These are phyloP conservation scores for Aspergillus incahuasiensis DNA, from an alignment of 495 filamentous ascomycete genomes.

Conservation along the genomic window DNA sequence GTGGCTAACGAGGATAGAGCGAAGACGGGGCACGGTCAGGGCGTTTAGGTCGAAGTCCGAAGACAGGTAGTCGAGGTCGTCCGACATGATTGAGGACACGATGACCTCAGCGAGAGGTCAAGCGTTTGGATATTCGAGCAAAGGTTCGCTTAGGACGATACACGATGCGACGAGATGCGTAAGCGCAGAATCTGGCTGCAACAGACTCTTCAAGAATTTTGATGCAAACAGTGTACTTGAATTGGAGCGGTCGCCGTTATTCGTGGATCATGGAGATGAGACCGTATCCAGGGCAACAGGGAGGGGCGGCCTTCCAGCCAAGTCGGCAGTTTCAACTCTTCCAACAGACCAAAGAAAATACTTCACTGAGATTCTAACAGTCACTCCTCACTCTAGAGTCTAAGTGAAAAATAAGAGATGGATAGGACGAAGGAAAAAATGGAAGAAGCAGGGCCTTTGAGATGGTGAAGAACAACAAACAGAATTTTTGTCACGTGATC, in stretches of 20 bases:
- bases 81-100: constrained; percentile 49
- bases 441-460: background rate
- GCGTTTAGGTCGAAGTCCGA: constrained; percentile 76
- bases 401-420: background rate
- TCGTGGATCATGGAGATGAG: constrained; percentile 26
- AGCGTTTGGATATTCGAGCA: background rate
- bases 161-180: background rate
- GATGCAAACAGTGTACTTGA: background rate
- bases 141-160: background rate
- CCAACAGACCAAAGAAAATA: background rate
- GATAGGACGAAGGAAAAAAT: background rate
- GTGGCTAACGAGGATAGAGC: constrained; percentile 83
- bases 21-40: constrained; percentile 79
- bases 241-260: constrained; percentile 19
- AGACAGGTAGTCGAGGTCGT: constrained; percentile 75
- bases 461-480: background rate
- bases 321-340: background rate
- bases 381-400: background rate
- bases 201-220: background rate
- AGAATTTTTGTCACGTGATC: background rate
- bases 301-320: constrained; percentile 15
- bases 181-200: constrained; percentile 1
- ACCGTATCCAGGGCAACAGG: constrained; percentile 40
- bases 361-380: background rate
- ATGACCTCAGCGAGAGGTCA: constrained; percentile 5